phyloP scores from a whole-genome alignment of 768 basidiomycete species.

The Russula virescens region DNA sequence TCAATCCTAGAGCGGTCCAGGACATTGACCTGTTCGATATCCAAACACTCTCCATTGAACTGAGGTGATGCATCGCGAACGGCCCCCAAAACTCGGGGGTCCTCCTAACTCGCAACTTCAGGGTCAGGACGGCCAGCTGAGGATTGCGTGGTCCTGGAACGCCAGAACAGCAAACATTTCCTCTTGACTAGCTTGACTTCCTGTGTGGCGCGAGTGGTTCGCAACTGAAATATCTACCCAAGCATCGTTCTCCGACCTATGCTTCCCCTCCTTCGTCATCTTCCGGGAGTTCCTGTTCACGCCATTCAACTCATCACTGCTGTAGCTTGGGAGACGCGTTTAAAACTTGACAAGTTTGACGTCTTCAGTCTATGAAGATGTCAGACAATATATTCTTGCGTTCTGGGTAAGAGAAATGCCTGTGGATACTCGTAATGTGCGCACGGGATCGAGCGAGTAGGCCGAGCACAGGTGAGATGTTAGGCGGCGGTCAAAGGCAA shows the following conservation, averaged over 20 bases:
- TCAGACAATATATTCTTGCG: constrained; percentile 43
- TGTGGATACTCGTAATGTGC: constrained; percentile 48
- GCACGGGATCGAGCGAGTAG: constrained; percentile 10
- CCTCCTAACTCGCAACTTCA: no score
- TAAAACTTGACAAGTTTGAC: constrained; percentile 84
- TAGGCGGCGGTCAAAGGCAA: no score
- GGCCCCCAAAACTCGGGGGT: no score
- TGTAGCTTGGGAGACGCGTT: constrained; percentile 65
- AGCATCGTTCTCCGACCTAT: constrained; percentile 55
- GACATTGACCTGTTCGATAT: no score
- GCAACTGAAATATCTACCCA: no score
- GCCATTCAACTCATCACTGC: constrained; percentile 36
- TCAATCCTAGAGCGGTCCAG: no score
- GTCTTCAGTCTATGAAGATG: constrained; percentile 74
- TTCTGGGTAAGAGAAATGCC: constrained; percentile 48
- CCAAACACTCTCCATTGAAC: no score
- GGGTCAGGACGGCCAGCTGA: no score
- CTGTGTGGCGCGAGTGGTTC: constrained; percentile 45
- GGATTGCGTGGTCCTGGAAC: constrained; percentile 31
- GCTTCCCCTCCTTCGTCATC: constrained; percentile 36
- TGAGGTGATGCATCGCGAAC: no score
- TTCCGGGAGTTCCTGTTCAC: constrained; percentile 9
- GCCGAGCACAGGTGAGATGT: no score
- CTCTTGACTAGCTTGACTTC: constrained; percentile 59
- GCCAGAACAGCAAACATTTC: constrained; percentile 32